phyloP scores from a whole-genome alignment of 768 basidiomycete genomes.

The Suillus cothurnatus region DNA sequence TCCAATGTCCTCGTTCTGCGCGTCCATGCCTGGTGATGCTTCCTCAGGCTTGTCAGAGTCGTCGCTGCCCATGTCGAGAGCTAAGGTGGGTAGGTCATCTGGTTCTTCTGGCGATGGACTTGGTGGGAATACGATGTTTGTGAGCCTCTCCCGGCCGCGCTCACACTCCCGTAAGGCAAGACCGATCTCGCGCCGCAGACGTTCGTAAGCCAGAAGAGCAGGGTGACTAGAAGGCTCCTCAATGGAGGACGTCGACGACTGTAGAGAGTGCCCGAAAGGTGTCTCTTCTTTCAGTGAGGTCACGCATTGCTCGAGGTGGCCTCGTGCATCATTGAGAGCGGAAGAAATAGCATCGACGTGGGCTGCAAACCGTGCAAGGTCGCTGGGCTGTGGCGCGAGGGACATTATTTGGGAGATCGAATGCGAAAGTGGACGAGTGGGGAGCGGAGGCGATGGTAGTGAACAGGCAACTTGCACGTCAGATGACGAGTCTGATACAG shows the following conservation, averaged over 20 bases:
- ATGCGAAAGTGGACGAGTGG: constrained; percentile 17
- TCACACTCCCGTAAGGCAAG: constrained; percentile 81
- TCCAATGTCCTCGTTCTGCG: constrained; percentile 16
- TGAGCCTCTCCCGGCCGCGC: constrained; percentile 66
- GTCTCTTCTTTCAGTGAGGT: constrained; percentile 50
- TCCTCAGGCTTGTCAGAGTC: constrained; percentile 54
- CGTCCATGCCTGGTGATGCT: constrained; percentile 37
- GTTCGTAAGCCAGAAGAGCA: constrained; percentile 72
- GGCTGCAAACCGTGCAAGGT: constrained; percentile 66
- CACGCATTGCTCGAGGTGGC: constrained; percentile 66
- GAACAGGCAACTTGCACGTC: constrained; percentile 20
- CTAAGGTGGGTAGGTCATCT: constrained; percentile 52
- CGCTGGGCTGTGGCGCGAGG: constrained; percentile 77
- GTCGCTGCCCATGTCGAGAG: constrained; percentile 52
- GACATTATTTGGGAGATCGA: constrained; percentile 33
- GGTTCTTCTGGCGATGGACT: constrained; percentile 35
- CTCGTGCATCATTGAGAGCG: constrained; percentile 71
- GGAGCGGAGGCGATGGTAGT: constrained; percentile 20
- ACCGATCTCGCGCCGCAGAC: constrained; percentile 74
- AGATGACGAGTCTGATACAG: constrained; percentile 33
- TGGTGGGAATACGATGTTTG: constrained; percentile 56
- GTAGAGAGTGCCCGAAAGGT: constrained; percentile 23
- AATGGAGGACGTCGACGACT: constrained; percentile 21
- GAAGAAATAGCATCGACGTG: constrained; percentile 72
- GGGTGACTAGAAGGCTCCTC: constrained; percentile 38